Conservation (phyloP, 1,284 basidiomycete genomes). For the Gomphus bonarii region DNA sequence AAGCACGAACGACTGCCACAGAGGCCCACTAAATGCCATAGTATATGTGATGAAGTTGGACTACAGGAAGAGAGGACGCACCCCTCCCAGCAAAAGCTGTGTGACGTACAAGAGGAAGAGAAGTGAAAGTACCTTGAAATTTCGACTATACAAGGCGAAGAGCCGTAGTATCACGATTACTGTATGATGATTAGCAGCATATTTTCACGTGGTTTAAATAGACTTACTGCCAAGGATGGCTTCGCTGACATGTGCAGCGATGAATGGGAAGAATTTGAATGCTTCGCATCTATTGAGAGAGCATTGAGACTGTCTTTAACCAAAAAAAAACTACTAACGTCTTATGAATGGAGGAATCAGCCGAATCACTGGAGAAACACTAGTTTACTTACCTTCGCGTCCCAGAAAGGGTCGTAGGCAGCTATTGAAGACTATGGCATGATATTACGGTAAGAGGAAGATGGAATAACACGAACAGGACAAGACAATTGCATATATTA, state of each 20-base stretch:
- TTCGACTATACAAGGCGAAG: not conserved
- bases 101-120: not conserved
- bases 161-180: conserved; percentile 1
- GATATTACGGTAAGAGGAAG: not conserved
- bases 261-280: conserved; percentile 1
- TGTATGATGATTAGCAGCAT: not conserved
- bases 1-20: not conserved
- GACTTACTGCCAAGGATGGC: not conserved
- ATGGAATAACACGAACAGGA: not conserved
- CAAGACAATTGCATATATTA: not conserved
- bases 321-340: not conserved
- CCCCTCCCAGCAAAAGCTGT: not conserved
- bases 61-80: not conserved
- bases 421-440: not conserved
- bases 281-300: not conserved
- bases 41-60: not conserved
- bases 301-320: not conserved
- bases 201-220: no score
- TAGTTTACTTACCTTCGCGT: not conserved
- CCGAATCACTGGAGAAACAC: not conserved
- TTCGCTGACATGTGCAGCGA: not conserved
- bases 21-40: not conserved
- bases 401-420: not conserved
- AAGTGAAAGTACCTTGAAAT: not conserved
- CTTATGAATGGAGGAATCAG: not conserved